Conservation (phyloP, 768 basidiomycete genomes). For the Calocybe indica region DNA sequence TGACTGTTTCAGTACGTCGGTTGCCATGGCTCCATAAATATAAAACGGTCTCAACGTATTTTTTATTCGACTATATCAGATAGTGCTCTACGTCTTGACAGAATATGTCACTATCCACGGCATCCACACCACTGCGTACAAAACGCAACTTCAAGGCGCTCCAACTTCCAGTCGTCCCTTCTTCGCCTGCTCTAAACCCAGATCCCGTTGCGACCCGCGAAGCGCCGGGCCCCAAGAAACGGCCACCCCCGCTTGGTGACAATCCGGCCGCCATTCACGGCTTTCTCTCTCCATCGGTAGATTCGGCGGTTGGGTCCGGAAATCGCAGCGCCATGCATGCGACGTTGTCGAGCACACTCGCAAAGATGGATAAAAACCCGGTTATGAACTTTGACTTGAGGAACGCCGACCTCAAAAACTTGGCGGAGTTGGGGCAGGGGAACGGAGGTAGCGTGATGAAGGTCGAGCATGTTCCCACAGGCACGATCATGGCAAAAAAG, state of each 20-base stretch:
- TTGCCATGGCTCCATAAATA: no score
- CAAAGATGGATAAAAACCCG: constrained; percentile 77
- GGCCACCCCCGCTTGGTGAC: constrained; percentile 56
- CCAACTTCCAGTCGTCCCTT: constrained; percentile 54
- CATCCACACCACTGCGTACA: constrained; percentile 63
- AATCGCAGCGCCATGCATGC: constrained; percentile 71
- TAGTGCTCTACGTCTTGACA: no score
- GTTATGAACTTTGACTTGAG: constrained; percentile 77
- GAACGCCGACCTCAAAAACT: constrained; percentile 82
- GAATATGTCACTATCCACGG: no score
- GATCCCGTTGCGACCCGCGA: constrained; percentile 37
- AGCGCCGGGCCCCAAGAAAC: constrained; percentile 53
- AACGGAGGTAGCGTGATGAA: constrained; percentile 97
- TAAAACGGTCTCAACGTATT: no score
- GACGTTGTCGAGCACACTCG: constrained; percentile 74
- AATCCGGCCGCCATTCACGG: constrained; percentile 22
- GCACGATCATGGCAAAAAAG: constrained; percentile 97
- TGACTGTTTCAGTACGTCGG: no score
- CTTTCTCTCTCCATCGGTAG: constrained; percentile 10
- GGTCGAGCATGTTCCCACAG: constrained; percentile 87
- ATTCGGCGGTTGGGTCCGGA: constrained; percentile 22
- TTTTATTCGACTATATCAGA: no score
- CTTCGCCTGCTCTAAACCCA: constrained; percentile 21
- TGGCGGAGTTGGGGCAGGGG: constrained; percentile 89
- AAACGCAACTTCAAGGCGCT: constrained; percentile 90